Conservation (phyloP, 352 stramenopile genomes). For the Albugo candida region DNA sequence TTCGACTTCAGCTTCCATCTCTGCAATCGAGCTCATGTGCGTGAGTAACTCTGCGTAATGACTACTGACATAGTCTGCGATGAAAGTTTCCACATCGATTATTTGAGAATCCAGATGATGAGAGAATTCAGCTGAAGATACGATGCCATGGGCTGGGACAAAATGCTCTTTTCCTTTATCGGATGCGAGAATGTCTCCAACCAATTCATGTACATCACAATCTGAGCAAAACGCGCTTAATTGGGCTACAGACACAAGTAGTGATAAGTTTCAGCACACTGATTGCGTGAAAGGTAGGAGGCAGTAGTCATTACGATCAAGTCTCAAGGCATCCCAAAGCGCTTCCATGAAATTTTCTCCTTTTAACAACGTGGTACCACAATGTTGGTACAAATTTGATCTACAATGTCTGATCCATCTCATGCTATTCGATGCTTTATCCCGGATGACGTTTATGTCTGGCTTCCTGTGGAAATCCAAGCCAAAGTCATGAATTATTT, state of each 20-base stretch:
- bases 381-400: not conserved
- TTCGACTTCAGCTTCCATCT: conserved; percentile 31
- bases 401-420: not conserved
- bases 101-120: conserved; percentile 41
- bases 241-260: conserved; percentile 19
- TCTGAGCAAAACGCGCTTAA: conserved; percentile 31
- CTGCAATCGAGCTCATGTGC: conserved; percentile 61
- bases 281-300: too few species aligned
- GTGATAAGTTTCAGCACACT: too few species aligned
- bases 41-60: conserved; percentile 47
- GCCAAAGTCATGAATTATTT: conserved; percentile 24
- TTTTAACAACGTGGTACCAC: too few species aligned
- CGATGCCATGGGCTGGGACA: too few species aligned
- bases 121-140: conserved; percentile 32
- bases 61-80: conserved; percentile 57
- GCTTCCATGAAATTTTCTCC: too few species aligned
- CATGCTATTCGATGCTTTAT: conserved; percentile 51
- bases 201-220: too few species aligned
- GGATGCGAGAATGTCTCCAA: too few species aligned
- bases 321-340: too few species aligned
- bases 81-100: conserved; percentile 49
- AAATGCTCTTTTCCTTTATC: too few species aligned
- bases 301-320: too few species aligned
- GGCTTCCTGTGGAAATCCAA: conserved; percentile 53
- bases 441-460: conserved; percentile 52